A percentile compares a stretch with the other conserved stretches of the same genome.
These are phyloP conservation scores for Venturia carpophila DNA, from an alignment of 2,329 filamentous ascomycete species.

Conservation along the genomic window DNA sequence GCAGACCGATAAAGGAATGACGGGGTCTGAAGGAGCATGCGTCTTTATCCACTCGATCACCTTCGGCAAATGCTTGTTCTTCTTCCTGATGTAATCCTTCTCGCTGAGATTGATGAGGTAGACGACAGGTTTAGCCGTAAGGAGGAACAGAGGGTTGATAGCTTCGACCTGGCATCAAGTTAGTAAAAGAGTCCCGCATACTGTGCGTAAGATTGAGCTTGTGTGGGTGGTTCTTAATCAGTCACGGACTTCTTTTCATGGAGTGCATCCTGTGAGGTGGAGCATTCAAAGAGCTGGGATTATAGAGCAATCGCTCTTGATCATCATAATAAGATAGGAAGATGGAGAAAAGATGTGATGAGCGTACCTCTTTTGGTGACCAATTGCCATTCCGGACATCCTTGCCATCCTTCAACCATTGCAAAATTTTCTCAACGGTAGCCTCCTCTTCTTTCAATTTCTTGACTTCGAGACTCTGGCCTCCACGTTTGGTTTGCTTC, in stretches of 20 bases:
- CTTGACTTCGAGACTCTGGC: conserved; percentile 95
- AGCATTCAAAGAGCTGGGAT: conserved; percentile 99
- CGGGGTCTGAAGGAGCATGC: conserved; percentile 76
- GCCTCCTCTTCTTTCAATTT: conserved; percentile 92
- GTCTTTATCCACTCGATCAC: conserved; percentile 94
- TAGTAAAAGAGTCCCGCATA: conserved; percentile 21
- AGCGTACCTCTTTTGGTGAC: conserved; percentile 86
- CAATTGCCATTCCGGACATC: conserved; percentile 88
- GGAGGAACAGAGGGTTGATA: conserved; percentile 92
- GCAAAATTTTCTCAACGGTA: conserved; percentile 81
- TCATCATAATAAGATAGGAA: conserved; percentile 67
- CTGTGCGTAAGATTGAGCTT: conserved; percentile 17
- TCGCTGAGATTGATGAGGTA: conserved; percentile 96
- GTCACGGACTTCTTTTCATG: conserved; percentile 78
- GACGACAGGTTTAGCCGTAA: conserved; percentile 94
- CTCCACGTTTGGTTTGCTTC: conserved; percentile 92
- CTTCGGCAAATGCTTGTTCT: conserved; percentile 97
- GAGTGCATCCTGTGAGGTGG: conserved; percentile 65
- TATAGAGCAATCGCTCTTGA: conserved; percentile 93
- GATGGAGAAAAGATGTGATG: conserved; percentile 23
- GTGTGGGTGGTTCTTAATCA: conserved; percentile 42
- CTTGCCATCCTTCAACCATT: conserved; percentile 77
- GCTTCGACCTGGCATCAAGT: conserved; percentile 67
- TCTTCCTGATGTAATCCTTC: conserved; percentile 94
- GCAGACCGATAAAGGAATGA: conserved; percentile 86